Conservation (phyloP, 139 green algal species). For the Chlorella sp. region DNA sequence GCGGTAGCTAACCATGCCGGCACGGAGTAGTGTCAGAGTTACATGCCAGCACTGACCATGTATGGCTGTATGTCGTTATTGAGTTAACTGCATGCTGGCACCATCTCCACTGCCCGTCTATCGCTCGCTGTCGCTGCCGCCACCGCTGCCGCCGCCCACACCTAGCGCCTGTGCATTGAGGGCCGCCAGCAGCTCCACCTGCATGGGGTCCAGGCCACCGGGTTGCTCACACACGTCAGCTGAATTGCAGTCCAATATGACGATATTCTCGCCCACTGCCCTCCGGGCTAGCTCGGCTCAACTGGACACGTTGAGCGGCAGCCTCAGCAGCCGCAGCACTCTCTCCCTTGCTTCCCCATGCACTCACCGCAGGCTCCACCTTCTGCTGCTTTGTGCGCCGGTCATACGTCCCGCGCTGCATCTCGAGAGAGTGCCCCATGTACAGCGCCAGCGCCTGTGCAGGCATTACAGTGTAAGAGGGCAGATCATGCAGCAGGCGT, state of each 20-base stretch:
- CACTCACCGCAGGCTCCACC: background rate
- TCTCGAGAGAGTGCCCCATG: constrained; percentile 75
- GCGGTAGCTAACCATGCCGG: too few species aligned
- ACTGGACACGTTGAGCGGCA: too few species aligned
- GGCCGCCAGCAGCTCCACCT: constrained; percentile 68
- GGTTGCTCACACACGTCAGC: too few species aligned
- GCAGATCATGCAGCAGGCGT: too few species aligned
- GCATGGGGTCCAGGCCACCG: too few species aligned
- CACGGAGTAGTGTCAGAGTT: background rate
- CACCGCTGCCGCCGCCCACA: background rate
- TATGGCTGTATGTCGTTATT: too few species aligned
- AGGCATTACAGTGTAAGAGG: background rate
- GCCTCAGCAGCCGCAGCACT: too few species aligned
- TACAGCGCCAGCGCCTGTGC: constrained; percentile 70
- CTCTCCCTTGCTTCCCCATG: too few species aligned
- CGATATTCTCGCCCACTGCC: too few species aligned
- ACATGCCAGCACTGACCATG: background rate
- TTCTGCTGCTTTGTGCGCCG: constrained; percentile 48
- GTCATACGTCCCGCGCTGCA: constrained; percentile 78
- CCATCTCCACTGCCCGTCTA: background rate
- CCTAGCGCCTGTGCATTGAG: constrained; percentile 37
- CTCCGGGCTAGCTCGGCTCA: too few species aligned
- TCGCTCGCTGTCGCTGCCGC: constrained; percentile 3
- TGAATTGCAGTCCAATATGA: too few species aligned
- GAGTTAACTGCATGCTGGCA: background rate